A percentile compares a stretch with the other conserved stretches of the same genome.
Evolutionary conservation across 2,329 filamentous ascomycete genomes (phyloP).

Genomic region (Trichoderma atrobrunneum): DNA sequence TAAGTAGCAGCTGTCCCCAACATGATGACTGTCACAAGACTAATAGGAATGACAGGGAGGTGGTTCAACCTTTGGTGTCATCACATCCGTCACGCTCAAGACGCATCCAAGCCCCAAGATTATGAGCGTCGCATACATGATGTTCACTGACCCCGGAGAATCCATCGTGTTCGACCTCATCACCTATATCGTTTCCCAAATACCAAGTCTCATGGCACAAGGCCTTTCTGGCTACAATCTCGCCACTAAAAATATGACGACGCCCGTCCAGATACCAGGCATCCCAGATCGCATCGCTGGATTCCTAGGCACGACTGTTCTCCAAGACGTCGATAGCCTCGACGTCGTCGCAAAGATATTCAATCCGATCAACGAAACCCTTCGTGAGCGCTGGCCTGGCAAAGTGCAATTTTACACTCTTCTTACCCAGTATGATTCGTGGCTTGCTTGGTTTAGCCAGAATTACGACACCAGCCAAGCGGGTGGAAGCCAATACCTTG

Average conservation of each 20-base stretch:
- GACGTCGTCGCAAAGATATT: conserved; percentile 31
- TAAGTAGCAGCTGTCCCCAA: conserved; percentile 31
- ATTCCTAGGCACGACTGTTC: conserved; percentile 33
- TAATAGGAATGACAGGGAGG: conserved; percentile 43
- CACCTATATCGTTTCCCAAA: conserved; percentile 43
- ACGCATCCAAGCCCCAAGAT: conserved; percentile 45
- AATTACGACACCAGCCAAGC: conserved; percentile 37
- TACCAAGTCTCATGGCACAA: conserved; percentile 47
- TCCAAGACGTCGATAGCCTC: conserved; percentile 36
- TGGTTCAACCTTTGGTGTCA: conserved; percentile 59
- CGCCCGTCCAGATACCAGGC: conserved; percentile 36
- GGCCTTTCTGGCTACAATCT: conserved; percentile 51
- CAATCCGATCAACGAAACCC: conserved; percentile 36
- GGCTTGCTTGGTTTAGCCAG: conserved; percentile 37
- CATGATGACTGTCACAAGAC: not conserved
- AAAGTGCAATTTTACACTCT: conserved; percentile 24
- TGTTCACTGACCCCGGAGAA: conserved; percentile 30
- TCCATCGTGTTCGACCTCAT: conserved; percentile 47
- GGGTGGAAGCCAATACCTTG: conserved; percentile 37
- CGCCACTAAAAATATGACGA: conserved; percentile 36
- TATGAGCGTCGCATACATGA: conserved; percentile 23
- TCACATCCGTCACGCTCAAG: conserved; percentile 55
- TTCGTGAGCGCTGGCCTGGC: conserved; percentile 38
- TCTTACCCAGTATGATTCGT: conserved; percentile 31
- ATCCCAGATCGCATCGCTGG: conserved; percentile 35